Evolutionary conservation across 1,284 basidiomycete species (phyloP).

Genomic region (Papiliotrema flavescens): DNA sequence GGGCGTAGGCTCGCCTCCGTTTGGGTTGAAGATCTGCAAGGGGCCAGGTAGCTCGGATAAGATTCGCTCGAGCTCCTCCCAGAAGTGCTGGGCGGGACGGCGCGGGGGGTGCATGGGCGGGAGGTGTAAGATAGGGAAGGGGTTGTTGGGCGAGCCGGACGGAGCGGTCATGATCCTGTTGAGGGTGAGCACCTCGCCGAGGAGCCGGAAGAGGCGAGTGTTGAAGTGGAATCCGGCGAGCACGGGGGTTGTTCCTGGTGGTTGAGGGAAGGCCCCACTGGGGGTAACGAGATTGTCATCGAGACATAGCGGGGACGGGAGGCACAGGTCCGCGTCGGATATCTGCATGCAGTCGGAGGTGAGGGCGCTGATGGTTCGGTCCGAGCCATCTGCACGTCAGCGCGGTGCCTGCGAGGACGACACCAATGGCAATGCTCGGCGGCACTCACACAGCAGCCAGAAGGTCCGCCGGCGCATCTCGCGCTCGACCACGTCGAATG

Average conservation of each 20-base stretch:
- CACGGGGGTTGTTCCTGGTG: slow-evolving; percentile 15
- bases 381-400: slow-evolving; percentile 21
- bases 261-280: slow-evolving; percentile 27
- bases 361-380: slow-evolving; percentile 25
- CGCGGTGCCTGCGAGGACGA: too few species aligned
- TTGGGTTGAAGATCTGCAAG: slow-evolving; percentile 11
- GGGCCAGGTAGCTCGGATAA: slow-evolving; percentile 14
- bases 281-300: slow-evolving; percentile 34
- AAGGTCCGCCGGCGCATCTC: slow-evolving; percentile 30
- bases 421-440: neutral
- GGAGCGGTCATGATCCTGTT: slow-evolving; percentile 5
- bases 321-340: slow-evolving; percentile 22
- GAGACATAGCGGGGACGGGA: slow-evolving; percentile 24
- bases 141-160: slow-evolving; percentile 3
- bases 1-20: slow-evolving; percentile 1
- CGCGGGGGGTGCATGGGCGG: slow-evolving; percentile 1
- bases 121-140: slow-evolving; percentile 7
- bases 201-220: slow-evolving; percentile 26
- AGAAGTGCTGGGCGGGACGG: slow-evolving; percentile 13
- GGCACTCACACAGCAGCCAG: slow-evolving; percentile 31
- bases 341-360: slow-evolving; percentile 22
- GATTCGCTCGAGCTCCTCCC: slow-evolving; percentile 15
- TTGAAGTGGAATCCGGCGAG: slow-evolving; percentile 32
- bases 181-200: slow-evolving; percentile 17
- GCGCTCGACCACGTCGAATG: slow-evolving; percentile 22